phyloP scores from a whole-genome alignment of 495 filamentous ascomycete genomes.

The Aspergillus sclerotioniger region DNA sequence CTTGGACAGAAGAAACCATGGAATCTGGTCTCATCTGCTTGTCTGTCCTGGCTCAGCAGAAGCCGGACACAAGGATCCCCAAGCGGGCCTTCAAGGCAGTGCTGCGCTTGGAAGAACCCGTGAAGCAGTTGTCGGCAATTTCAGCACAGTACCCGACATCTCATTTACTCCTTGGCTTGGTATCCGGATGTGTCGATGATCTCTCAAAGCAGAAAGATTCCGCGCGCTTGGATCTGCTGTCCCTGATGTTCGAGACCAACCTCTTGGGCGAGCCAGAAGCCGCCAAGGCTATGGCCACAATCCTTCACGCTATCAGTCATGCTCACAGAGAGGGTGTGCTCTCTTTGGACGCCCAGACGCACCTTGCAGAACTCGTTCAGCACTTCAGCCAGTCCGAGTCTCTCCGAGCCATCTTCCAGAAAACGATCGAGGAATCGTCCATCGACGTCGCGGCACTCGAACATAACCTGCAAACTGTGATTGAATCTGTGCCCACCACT shows the following conservation, averaged over 20 bases:
- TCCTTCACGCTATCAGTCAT: slow-evolving; percentile 49
- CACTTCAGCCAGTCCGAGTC: slow-evolving; percentile 52
- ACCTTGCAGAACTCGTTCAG: slow-evolving; percentile 62
- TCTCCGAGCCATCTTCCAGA: slow-evolving; percentile 58
- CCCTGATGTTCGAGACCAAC: slow-evolving; percentile 57
- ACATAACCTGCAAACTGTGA: slow-evolving; percentile 63
- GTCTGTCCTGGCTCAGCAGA: slow-evolving; percentile 75
- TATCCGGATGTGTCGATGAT: slow-evolving; percentile 62
- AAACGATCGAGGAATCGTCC: slow-evolving; percentile 56
- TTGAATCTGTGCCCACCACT: slow-evolving; percentile 47
- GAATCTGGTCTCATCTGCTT: slow-evolving; percentile 77
- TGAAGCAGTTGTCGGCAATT: slow-evolving; percentile 58
- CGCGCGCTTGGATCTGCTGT: slow-evolving; percentile 54
- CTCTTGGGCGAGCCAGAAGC: slow-evolving; percentile 61
- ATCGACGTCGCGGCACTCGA: slow-evolving; percentile 69
- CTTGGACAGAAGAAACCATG: slow-evolving; percentile 69
- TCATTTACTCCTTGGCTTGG: slow-evolving; percentile 69
- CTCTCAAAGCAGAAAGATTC: slow-evolving; percentile 60
- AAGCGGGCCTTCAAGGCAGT: slow-evolving; percentile 66
- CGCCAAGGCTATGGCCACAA: slow-evolving; percentile 57
- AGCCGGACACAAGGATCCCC: slow-evolving; percentile 55
- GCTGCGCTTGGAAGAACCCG: slow-evolving; percentile 59
- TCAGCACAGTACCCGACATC: slow-evolving; percentile 64
- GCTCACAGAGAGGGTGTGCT: slow-evolving; percentile 36
- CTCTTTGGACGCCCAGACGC: slow-evolving; percentile 52